These are phyloP conservation scores for Panaeolus cyanescens DNA, from an alignment of 768 basidiomycete genomes.

Conservation along the genomic window DNA sequence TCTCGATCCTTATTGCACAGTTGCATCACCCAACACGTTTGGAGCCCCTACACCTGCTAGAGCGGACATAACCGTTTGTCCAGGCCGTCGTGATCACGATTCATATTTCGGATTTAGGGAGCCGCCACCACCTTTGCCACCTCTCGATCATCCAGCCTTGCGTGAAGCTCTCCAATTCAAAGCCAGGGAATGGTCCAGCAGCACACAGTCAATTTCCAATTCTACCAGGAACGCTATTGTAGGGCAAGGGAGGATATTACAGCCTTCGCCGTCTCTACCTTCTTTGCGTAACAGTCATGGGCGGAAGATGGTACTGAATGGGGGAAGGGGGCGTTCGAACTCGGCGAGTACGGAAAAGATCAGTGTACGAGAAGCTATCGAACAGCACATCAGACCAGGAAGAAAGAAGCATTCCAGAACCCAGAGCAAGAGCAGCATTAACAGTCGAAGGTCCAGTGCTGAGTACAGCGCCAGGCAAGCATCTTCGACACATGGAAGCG, in stretches of 20 bases:
- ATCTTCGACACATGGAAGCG: slow-evolving; percentile 26
- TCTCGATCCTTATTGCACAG: background rate
- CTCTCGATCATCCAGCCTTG: slow-evolving; percentile 49
- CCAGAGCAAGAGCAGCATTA: slow-evolving; percentile 32
- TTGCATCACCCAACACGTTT: slow-evolving; percentile 32
- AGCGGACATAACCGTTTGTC: slow-evolving; percentile 28
- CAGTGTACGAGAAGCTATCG: background rate
- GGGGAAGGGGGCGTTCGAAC: background rate
- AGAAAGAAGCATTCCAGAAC: slow-evolving; percentile 25
- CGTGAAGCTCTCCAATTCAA: slow-evolving; percentile 8
- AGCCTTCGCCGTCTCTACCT: background rate
- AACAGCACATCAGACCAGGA: slow-evolving; percentile 3
- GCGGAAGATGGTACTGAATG: background rate
- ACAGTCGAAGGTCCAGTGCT: slow-evolving; percentile 54
- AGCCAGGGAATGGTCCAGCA: background rate
- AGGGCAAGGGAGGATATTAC: background rate
- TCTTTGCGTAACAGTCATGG: background rate
- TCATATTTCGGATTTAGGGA: slow-evolving; percentile 30
- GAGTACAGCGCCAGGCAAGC: slow-evolving; percentile 59
- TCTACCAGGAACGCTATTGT: background rate
- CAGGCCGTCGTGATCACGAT: slow-evolving; percentile 15
- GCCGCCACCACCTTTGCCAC: slow-evolving; percentile 54
- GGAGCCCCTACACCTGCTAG: slow-evolving; percentile 31
- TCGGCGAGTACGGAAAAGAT: background rate
- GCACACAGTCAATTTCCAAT: background rate